A percentile compares a stretch with the other conserved stretches of the same genome.
Conservation (phyloP, 2,329 filamentous ascomycete genomes). For the Microdochium bolleyi region DNA sequence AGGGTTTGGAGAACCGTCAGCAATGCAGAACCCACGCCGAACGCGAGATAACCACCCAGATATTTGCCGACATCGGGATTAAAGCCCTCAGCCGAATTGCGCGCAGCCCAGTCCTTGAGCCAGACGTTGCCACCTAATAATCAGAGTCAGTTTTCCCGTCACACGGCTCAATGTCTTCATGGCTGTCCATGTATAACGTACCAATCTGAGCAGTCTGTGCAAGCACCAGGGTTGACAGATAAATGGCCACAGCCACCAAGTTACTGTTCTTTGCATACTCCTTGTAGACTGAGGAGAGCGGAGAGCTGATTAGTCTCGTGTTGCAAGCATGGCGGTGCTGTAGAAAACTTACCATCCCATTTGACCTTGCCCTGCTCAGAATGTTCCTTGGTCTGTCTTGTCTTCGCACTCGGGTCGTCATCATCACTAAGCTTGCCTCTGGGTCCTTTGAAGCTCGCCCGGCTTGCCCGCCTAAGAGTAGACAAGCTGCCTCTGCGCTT, state of each 20-base stretch:
- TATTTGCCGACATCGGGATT: slow-evolving; percentile 82
- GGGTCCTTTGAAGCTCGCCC: slow-evolving; percentile 80
- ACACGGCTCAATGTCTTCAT: slow-evolving; percentile 4
- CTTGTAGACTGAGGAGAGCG: slow-evolving; percentile 55
- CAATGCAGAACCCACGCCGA: slow-evolving; percentile 78
- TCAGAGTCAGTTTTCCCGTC: slow-evolving; percentile 5
- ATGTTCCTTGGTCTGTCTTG: slow-evolving; percentile 80
- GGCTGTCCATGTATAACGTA: slow-evolving; percentile 26
- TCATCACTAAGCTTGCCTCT: slow-evolving; percentile 81
- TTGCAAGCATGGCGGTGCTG: neutral
- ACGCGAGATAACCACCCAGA: slow-evolving; percentile 90
- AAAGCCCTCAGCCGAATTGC: slow-evolving; percentile 56
- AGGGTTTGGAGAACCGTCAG: slow-evolving; percentile 88
- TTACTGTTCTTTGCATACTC: slow-evolving; percentile 97
- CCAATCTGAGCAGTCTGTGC: slow-evolving; percentile 78
- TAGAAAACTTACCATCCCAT: slow-evolving; percentile 52
- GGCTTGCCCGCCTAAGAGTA: slow-evolving; percentile 83
- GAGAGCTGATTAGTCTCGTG: neutral
- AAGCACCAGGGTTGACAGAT: slow-evolving; percentile 67
- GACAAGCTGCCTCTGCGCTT: slow-evolving; percentile 62
- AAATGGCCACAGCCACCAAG: slow-evolving; percentile 72
- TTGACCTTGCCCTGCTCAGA: slow-evolving; percentile 96
- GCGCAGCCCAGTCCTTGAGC: slow-evolving; percentile 88
- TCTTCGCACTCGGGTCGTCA: slow-evolving; percentile 67
- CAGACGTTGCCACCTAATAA: slow-evolving; percentile 68